These are phyloP conservation scores for Diaporthe sp. DNA, from an alignment of 2,329 filamentous ascomycete genomes.

Conservation along the genomic window DNA sequence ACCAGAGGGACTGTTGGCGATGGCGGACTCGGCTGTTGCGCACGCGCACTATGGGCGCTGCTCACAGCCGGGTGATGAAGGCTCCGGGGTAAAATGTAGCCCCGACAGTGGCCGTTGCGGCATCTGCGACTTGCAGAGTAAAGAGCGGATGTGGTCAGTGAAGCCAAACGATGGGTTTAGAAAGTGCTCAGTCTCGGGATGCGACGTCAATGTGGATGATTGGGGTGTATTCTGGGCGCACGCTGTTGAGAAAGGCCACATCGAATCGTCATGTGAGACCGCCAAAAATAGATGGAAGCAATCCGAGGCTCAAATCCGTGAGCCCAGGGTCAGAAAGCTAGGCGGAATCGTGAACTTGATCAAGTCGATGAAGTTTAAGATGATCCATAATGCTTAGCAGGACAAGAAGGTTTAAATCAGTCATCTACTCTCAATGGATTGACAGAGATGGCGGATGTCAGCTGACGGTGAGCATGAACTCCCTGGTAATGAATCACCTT, in stretches of 20 bases:
- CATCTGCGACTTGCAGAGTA: background rate
- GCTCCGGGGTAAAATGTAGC: no score
- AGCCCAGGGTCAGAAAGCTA: no score
- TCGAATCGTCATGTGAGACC: background rate
- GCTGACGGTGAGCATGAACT: no score
- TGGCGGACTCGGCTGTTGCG: constrained; percentile 6
- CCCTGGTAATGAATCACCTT: no score
- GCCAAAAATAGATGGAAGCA: background rate
- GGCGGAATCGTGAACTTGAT: no score
- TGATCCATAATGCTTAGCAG: no score
- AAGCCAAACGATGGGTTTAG: no score
- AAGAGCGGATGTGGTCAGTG: background rate
- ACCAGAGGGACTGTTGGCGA: background rate
- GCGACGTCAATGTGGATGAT: background rate
- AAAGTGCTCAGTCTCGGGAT: background rate
- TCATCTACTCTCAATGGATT: no score
- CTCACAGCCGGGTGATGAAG: background rate
- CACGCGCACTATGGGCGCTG: background rate
- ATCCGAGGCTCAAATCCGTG: no score
- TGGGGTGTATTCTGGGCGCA: constrained; percentile 14
- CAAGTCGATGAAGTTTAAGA: no score
- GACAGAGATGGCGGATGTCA: no score
- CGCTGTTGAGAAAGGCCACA: background rate
- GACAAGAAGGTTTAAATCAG: no score
- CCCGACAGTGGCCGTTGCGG: background rate